Base-by-base conservation (phyloP, 805 yeast species). In the Candida ulmi region DNA sequence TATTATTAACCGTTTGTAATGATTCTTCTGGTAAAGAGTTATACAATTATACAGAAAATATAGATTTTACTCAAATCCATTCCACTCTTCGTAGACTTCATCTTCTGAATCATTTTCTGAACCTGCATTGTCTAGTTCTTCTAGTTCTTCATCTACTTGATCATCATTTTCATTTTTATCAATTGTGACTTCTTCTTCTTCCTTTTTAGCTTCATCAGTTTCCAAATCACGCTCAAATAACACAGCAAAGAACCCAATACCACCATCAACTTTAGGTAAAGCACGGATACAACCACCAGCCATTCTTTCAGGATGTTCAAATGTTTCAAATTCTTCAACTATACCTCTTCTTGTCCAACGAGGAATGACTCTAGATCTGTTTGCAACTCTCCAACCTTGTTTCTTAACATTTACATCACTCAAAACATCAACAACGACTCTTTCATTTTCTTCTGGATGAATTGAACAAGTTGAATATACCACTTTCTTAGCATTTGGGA, bases 221-320 rank as follows among this genome's bases (percentile, higher is more conserved):
- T 26, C 26, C 11, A 15, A 30, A 19, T 46, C 55, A 41, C 83
- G 71, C 46, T 85, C 84, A 58, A 93, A 91, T 41, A 93, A 81
- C 1, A 90, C 98, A 0, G 97, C 98, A 62, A 93, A 93, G 58
- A 93, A 93, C 0, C 99, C 99, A 52, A 93, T 93, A n/a, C 99
- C 99, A 24, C 98, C 99, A 58, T 93, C 99, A 33, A 74, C 83
- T 45, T 78, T 81, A 1, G 97, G 96, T 32, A 80, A 63, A 0
- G 90, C 83, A 48, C 99, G 70, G 0, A 93, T 79, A 63, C 97
- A 90, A 0, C 93, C 91, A 1, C 80, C 88, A 1, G 96, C 95
- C 36, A 87, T 55, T 29, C 63, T 68, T 28, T 69, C 68, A 17
- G 80, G 74, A 31, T 67, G 63, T 12, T 57, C 62, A 9, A 72